Conservation (phyloP, 148 eudicot species). For the Camellia japonica region DNA sequence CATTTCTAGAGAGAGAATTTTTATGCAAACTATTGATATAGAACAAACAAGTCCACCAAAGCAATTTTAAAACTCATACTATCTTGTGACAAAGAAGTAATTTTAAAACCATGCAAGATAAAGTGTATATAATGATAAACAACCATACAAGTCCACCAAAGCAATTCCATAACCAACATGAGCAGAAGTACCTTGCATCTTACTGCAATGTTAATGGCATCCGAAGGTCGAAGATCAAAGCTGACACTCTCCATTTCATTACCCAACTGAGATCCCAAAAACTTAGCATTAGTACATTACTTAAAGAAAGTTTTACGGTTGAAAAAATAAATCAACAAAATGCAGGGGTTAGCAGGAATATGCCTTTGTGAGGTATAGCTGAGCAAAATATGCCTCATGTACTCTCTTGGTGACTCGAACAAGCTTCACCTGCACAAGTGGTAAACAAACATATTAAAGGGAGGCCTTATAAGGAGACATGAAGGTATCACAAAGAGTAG, state of each 20-base stretch:
- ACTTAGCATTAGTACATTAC: not conserved
- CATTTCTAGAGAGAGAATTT: too few relatives aligned
- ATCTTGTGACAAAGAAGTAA: not conserved
- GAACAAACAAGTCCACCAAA: too few relatives aligned
- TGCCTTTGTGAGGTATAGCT: constrained; percentile 74
- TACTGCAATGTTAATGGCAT: constrained; percentile 97
- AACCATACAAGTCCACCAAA: not conserved
- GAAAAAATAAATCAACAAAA: not conserved
- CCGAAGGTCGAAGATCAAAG: constrained; percentile 95
- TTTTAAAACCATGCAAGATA: not conserved
- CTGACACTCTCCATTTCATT: constrained; percentile 66
- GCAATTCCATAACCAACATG: not conserved
- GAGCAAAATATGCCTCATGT: constrained; percentile 90
- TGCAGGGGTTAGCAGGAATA: not conserved
- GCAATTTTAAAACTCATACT: too few relatives aligned
- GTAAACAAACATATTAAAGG: not conserved
- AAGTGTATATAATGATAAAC: not conserved
- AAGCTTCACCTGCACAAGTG: constrained; percentile 68
- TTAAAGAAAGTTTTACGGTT: not conserved
- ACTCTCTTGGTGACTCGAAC: constrained; percentile 94
- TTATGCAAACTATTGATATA: too few relatives aligned
- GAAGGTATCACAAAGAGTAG: not conserved
- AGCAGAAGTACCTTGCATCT: constrained; percentile 77
- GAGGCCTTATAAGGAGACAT: not conserved
- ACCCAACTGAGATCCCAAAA: constrained; percentile 45